Evolutionary conservation across 768 basidiomycete species (phyloP), one percentile per base, ranked within the genome.

Genomic region (Psilocybe subaeruginosa): DNA sequence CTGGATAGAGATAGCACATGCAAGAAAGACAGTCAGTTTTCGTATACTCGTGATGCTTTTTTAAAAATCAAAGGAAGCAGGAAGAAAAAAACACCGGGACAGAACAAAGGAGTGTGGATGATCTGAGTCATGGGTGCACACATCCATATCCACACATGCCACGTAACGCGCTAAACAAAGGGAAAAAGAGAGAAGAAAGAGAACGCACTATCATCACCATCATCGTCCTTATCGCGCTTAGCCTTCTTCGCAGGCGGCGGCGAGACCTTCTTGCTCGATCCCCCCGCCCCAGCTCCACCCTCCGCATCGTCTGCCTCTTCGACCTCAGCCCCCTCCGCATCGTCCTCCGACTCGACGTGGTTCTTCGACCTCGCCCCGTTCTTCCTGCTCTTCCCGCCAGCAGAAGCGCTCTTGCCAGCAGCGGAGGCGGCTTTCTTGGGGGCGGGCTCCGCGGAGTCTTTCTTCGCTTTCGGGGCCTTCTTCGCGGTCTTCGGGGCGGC

Each of bases 261-360:
- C 0, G 85, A 84, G 0, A 80, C 66, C 14, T 85, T 84, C 78
- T 56, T 82, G 82, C 69, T 85, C 8, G 82, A 77, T 4, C 81
- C 81, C 81, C 84, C 82, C 58, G 82, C 74, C 8, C 70, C 84
- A 16, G 76, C 84, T 8, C 75, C 84, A 45, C 74, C 80, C 48
- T 60, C 68, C n/a, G 80, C 86, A 30, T 86, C 86, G 59, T 89
- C 89, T 73, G 76, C 80, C 46, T 72, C 77, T 27, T 79, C 81
- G 33, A 73, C 84, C 30, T 79, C 85, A 8, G 76, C 84, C 47
- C 74, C 80, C 48, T 62, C 68, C 16, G 80, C 86, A 29, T 86
- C 86, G 61, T 89, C 89, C 73, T 88, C 89, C 9, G 85, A 89
- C 70, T 90, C 91, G 37, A 89, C 84, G 74, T 77, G 67, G 3